phyloP scores from a whole-genome alignment of 306 rosid genomes.

The Vigna unguiculata region DNA sequence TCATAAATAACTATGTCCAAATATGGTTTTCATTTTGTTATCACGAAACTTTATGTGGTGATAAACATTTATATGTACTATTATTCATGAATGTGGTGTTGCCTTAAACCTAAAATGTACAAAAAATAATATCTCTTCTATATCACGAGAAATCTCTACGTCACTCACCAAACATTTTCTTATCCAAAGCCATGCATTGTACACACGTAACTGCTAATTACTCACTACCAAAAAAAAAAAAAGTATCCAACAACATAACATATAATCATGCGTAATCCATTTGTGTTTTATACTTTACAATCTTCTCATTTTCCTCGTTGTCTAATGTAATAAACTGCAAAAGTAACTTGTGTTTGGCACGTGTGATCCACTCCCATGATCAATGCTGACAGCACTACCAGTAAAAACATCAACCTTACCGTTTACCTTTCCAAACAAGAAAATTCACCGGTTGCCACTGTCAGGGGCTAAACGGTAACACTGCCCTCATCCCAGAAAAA shows the following conservation, averaged over 20 bases:
- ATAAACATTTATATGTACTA: too few relatives aligned
- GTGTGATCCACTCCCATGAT: not conserved
- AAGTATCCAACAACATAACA: not conserved
- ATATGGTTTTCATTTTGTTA: too few relatives aligned
- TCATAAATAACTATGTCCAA: too few relatives aligned
- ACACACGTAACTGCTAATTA: not conserved
- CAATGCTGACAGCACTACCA: not conserved
- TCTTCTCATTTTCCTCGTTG: not conserved
- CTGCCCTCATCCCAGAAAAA: not conserved
- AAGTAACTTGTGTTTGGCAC: not conserved
- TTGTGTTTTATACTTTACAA: not conserved
- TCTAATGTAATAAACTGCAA: not conserved
- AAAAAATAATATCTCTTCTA: too few relatives aligned
- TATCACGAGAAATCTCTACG: not conserved
- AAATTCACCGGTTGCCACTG: not conserved
- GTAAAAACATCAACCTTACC: slow-evolving; percentile 5
- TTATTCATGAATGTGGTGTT: too few relatives aligned
- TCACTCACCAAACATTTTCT: not conserved
- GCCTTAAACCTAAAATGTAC: too few relatives aligned
- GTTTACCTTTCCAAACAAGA: not conserved
- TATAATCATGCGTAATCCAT: not conserved
- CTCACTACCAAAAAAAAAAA: not conserved
- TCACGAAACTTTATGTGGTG: too few relatives aligned
- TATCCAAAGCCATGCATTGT: not conserved
- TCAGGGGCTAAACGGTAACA: slow-evolving; percentile 55